A percentile compares a stretch with the other conserved stretches of the same genome.
Conservation (phyloP, 352 stramenopile genomes). For the Globisporangium canariense region DNA sequence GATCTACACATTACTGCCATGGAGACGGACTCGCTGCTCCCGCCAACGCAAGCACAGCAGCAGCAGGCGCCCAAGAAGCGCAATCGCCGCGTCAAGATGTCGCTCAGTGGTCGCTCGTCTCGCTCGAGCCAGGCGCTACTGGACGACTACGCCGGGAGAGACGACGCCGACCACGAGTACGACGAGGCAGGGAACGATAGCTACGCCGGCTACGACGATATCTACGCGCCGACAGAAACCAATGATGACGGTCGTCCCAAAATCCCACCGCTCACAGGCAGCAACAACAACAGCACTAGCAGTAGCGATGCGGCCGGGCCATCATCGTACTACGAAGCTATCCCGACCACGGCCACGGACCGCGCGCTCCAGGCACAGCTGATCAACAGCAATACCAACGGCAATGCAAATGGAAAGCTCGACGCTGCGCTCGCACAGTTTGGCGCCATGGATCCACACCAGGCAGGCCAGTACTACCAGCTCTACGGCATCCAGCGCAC, state of each 20-base stretch:
- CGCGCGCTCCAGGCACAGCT: background rate
- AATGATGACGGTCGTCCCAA: background rate
- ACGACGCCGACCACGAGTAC: conserved; percentile 13
- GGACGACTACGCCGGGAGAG: conserved; percentile 12
- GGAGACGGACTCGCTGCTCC: conserved; percentile 16
- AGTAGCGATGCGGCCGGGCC: background rate
- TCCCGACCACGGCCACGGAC: conserved; percentile 4
- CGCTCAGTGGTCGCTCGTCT: conserved; percentile 13
- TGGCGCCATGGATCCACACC: background rate
- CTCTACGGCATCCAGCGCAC: conserved; percentile 50
- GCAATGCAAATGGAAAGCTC: background rate
- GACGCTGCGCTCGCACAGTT: background rate
- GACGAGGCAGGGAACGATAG: conserved; percentile 15
- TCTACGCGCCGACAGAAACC: background rate
- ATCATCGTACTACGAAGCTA: conserved; percentile 5
- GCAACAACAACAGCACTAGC: background rate
- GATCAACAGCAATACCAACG: background rate
- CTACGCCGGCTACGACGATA: conserved; percentile 13
- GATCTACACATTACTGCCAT: conserved; percentile 5
- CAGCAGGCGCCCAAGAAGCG: conserved; percentile 17
- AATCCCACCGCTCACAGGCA: conserved; percentile 15
- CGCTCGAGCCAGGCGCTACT: conserved; percentile 17
- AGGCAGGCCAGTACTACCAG: conserved; percentile 25
- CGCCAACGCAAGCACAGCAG: background rate
- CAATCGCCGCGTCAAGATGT: conserved; percentile 14